Evolutionary conservation across 1,284 basidiomycete genomes (phyloP), one percentile per base, ranked within the genome.

Genomic region (Cryptococcus wingfieldii): DNA sequence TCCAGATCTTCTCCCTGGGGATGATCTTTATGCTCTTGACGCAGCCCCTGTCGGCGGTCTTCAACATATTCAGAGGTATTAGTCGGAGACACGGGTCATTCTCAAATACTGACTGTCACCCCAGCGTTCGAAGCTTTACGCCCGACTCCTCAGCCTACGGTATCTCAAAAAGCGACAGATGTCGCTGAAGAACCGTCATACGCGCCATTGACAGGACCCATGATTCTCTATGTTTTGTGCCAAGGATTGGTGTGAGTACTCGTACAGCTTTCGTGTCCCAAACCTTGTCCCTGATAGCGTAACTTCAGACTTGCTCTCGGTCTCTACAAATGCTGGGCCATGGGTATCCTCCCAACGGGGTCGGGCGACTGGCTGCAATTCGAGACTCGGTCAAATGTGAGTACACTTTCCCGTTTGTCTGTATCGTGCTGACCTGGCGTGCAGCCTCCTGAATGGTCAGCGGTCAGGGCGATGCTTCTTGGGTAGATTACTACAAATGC

Each of bases 1-100:
- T 94, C 12, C 91, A 95, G 77, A 88, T 95, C 50, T 94, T 94
- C 76, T 92, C 89, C 74, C 89, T 94, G 79, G 90, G 90, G 45
- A 93, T 91, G 74, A 87, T 94, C 38, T 87, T 90, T 70, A 91
- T 91, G 88, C 81, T 94, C 12, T 81, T 94, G 56, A 80, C 89
- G 51, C 82, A 84, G 16, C 90, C 91, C 0, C 83, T 93, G 76
- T 87, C 86, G 72, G 90, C 89, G 54, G 71, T 91, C 8, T 82
- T 84, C 43, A 82, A 80, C 8, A 89, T 93, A 47, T 87, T 92
- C 68, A 79, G 81, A 31, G 83, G 90, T 90, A 56, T 63, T 77
- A 16, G 13, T 46, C 43, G 19, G 5, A 9, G 19, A 13, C 28
- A 25, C 19, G 10, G 6, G 16, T 42, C 39, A 34, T 10, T 14